Evolutionary conservation across 495 filamentous ascomycete genomes (phyloP).

Genomic region (Lasiosphaeria ovina): DNA sequence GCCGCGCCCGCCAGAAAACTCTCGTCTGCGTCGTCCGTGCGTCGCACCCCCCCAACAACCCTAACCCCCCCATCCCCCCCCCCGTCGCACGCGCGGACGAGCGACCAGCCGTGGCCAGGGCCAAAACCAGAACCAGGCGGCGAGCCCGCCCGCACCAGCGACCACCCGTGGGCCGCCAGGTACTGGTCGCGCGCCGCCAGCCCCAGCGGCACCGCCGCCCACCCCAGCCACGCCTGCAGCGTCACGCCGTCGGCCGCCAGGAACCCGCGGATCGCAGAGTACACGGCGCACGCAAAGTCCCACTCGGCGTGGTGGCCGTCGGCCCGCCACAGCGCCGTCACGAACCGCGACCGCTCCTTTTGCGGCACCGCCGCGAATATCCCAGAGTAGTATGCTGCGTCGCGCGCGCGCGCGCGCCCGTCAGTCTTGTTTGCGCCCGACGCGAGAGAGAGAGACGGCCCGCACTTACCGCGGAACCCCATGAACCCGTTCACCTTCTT

Average conservation of each 20-base stretch:
- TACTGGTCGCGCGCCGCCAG: constrained; percentile 24
- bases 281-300: constrained; percentile 29
- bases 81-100: no score
- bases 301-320: constrained; percentile 28
- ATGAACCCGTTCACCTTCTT: constrained; percentile 24
- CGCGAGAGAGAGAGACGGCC: not conserved
- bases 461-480: constrained; percentile 15
- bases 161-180: constrained; percentile 25
- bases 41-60: no score
- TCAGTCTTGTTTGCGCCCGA: not conserved
- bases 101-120: no score
- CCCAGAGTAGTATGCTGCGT: constrained; percentile 18
- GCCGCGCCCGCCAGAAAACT: no score
- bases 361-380: constrained; percentile 19
- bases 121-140: no score
- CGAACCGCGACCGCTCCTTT: constrained; percentile 21
- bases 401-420: no score
- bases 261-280: constrained; percentile 23
- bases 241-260: constrained; percentile 21
- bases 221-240: constrained; percentile 27
- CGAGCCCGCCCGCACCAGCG: constrained; percentile 13
- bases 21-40: no score
- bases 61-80: no score
- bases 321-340: constrained; percentile 25
- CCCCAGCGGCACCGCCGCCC: constrained; percentile 20